A percentile compares a stretch with the other conserved stretches of the same genome.
Conservation (phyloP, 2,329 filamentous ascomycete genomes). For the Dactylonectria estremocensis region DNA sequence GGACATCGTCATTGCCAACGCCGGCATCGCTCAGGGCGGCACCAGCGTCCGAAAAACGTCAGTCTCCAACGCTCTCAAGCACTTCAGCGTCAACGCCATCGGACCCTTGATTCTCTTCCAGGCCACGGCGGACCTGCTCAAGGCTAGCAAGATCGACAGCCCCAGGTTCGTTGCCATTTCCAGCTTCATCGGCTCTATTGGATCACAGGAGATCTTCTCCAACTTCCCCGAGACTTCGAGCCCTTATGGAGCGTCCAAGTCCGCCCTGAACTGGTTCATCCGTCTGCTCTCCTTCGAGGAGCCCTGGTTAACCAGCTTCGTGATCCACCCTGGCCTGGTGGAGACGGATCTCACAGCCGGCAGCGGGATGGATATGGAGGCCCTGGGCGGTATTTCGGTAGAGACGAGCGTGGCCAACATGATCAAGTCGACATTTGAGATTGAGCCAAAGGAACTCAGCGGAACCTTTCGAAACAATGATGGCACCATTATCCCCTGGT, state of each 20-base stretch:
- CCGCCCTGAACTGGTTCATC: slow-evolving; percentile 39
- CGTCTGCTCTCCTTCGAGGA: slow-evolving; percentile 42
- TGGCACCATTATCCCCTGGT: slow-evolving; percentile 42
- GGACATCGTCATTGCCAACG: slow-evolving; percentile 24
- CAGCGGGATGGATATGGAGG: neutral
- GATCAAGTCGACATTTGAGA: slow-evolving; percentile 10
- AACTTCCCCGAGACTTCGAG: slow-evolving; percentile 11
- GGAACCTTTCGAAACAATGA: slow-evolving; percentile 23
- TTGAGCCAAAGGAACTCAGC: slow-evolving; percentile 6
- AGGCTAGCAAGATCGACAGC: slow-evolving; percentile 16
- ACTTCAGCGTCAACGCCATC: slow-evolving; percentile 8
- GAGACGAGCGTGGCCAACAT: slow-evolving; percentile 14
- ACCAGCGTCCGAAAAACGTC: neutral
- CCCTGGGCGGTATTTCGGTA: slow-evolving; percentile 4
- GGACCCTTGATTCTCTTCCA: slow-evolving; percentile 19
- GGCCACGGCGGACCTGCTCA: slow-evolving; percentile 20
- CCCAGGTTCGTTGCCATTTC: slow-evolving; percentile 21
- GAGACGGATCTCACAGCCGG: slow-evolving; percentile 17
- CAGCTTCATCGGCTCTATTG: slow-evolving; percentile 18
- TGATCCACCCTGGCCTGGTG: slow-evolving; percentile 34
- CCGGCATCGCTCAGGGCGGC: slow-evolving; percentile 11
- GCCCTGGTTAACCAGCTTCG: slow-evolving; percentile 41
- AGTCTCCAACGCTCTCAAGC: slow-evolving; percentile 1
- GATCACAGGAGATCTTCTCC: slow-evolving; percentile 7
- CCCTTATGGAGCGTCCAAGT: slow-evolving; percentile 40